Evolutionary conservation across 192 early-diverging fungal genomes (phyloP).

Genomic region (Coemansia reversa): DNA sequence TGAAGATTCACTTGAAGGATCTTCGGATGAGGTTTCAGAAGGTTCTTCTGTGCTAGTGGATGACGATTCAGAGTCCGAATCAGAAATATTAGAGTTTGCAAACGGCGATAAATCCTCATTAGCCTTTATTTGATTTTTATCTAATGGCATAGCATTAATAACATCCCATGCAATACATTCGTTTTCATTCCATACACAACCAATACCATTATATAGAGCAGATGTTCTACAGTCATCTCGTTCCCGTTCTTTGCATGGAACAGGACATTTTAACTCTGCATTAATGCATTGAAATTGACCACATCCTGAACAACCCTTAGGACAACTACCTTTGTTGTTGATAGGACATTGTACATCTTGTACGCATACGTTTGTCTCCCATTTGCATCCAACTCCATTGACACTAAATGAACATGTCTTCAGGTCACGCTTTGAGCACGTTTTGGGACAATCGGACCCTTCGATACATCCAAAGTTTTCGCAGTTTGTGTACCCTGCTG

Average conservation of each 20-base stretch:
- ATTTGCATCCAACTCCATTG: constrained; percentile 42
- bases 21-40: neutral
- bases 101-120: constrained; percentile 11
- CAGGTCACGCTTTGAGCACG: constrained; percentile 13
- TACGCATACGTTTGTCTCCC: constrained; percentile 27
- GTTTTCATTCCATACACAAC: constrained; percentile 32
- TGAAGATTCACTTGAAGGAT: neutral
- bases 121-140: constrained; percentile 1
- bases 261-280: constrained; percentile 26
- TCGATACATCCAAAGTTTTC: constrained; percentile 36
- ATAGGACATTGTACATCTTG: constrained; percentile 32
- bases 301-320: constrained; percentile 31
- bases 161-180: constrained; percentile 27
- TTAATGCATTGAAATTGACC: constrained; percentile 36
- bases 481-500: constrained; percentile 25
- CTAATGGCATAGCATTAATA: constrained; percentile 15
- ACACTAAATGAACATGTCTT: constrained; percentile 27
- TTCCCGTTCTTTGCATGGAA: constrained; percentile 15
- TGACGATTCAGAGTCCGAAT: neutral
- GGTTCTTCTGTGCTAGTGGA: neutral
- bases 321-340: constrained; percentile 16
- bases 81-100: neutral
- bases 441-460: constrained; percentile 22
- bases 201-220: constrained; percentile 18
- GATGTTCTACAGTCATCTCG: constrained; percentile 18